These are phyloP conservation scores for Lasiodiplodia citricola DNA, from an alignment of 2,329 filamentous ascomycete species.

Conservation along the genomic window DNA sequence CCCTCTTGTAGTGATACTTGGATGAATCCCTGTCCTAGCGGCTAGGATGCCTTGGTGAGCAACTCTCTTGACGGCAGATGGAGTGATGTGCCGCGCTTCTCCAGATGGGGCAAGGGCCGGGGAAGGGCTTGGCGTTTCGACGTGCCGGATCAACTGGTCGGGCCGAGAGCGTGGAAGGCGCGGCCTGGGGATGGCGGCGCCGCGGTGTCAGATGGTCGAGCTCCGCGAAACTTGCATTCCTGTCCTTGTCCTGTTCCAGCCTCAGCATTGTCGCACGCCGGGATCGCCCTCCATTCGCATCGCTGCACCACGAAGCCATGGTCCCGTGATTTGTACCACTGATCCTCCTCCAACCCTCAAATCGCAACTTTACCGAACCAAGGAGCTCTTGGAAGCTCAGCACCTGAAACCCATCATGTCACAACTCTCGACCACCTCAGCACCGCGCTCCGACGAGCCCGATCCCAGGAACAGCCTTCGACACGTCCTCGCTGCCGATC, in stretches of 20 bases:
- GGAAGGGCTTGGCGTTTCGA: not conserved
- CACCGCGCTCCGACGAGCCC: conserved; percentile 30
- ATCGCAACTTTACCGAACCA: conserved; percentile 27
- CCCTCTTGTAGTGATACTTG: not conserved
- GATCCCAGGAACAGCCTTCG: conserved; percentile 47
- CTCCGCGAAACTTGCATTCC: conserved; percentile 21
- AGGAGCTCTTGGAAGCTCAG: conserved; percentile 26
- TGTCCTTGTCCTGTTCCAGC: conserved; percentile 4
- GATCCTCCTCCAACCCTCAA: conserved; percentile 8
- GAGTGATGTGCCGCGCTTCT: not conserved
- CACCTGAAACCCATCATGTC: conserved; percentile 27
- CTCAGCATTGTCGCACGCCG: conserved; percentile 9
- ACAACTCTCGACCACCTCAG: conserved; percentile 24
- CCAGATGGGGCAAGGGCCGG: conserved; percentile 6
- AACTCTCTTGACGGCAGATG: not conserved
- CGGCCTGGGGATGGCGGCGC: not conserved
- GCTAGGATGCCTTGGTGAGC: not conserved
- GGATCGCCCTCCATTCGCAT: not conserved
- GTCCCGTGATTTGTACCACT: conserved; percentile 26
- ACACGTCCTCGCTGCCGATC: conserved; percentile 45
- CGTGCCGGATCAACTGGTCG: not conserved
- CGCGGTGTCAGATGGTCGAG: conserved; percentile 1
- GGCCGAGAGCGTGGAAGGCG: conserved; percentile 4
- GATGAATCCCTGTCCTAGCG: too few species aligned
- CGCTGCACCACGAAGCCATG: conserved; percentile 14